Conservation (phyloP, 192 early-diverging fungal species). For the Backusella sp. region DNA sequence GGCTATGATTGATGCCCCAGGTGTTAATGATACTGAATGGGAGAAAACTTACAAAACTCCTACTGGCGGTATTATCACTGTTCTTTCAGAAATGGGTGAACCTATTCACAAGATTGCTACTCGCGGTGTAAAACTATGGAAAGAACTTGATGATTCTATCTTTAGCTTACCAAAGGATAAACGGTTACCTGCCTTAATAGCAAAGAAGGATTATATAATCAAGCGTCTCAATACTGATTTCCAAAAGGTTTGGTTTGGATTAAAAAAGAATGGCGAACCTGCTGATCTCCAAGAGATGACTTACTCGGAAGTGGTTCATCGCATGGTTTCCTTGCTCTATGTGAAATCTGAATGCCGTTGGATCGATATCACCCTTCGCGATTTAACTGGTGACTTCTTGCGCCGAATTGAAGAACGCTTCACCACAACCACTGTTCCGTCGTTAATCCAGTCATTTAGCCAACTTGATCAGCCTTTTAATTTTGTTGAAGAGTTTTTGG, state of each 20-base stretch:
- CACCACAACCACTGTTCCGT: slow-evolving; percentile 49
- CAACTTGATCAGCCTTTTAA: slow-evolving; percentile 61
- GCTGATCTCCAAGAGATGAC: slow-evolving; percentile 92
- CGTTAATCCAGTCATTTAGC: slow-evolving; percentile 61
- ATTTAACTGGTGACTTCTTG: slow-evolving; percentile 76
- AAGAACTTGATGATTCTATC: slow-evolving; percentile 78
- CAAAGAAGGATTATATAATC: slow-evolving; percentile 88
- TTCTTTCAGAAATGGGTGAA: slow-evolving; percentile 90
- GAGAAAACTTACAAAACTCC: slow-evolving; percentile 76
- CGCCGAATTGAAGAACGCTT: slow-evolving; percentile 90
- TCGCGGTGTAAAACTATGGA: slow-evolving; percentile 76
- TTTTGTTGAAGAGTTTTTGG: slow-evolving; percentile 68
- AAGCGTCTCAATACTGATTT: slow-evolving; percentile 82
- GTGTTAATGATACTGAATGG: slow-evolving; percentile 81
- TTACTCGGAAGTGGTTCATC: slow-evolving; percentile 81
- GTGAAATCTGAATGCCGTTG: slow-evolving; percentile 69
- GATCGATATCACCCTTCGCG: slow-evolving; percentile 72
- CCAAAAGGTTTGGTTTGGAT: slow-evolving; percentile 95
- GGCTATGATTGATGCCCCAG: slow-evolving; percentile 81
- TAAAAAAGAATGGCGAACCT: slow-evolving; percentile 69
- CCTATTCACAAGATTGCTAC: slow-evolving; percentile 93
- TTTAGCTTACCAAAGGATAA: slow-evolving; percentile 83
- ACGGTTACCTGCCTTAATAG: slow-evolving; percentile 64
- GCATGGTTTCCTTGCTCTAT: slow-evolving; percentile 83
- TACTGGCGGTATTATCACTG: slow-evolving; percentile 79